Base-by-base conservation (phyloP, 176 grass and related monocot genomes). In the Oryza meyeriana region DNA sequence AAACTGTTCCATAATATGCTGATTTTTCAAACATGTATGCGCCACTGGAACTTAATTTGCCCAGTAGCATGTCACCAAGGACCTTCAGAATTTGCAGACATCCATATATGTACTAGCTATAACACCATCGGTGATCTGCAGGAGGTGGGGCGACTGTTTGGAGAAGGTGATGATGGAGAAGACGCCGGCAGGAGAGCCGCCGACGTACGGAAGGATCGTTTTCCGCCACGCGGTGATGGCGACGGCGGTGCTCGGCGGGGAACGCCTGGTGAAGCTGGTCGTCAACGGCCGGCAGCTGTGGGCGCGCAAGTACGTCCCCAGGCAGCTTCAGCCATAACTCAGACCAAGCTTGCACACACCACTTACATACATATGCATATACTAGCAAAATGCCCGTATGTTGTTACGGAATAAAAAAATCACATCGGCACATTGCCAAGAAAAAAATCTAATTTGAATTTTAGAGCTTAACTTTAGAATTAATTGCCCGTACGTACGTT, bases 131-230 rank as follows among this genome's bases (percentile, higher is more conserved):
- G 17, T 52, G 17, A 52, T 52, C 50, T 24, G 25, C 52, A 95
- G 93, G 85, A 86, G 75, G 16, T 92, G 93, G 90, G 93, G 93
- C 8, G 64, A 84, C 6, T 96, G 90, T 31, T 75, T 96, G 71
- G 76, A 92, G 17, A 78, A 34, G 67, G 90, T 96, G 63, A 84
- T 90, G 90, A 92, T 90, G 87, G 79, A 92, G 93, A 75, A 68
- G 52, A 71, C 82, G 64, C 8, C 69, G 52, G 9, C 69, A 1
- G 85, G 87, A 16, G 35, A 80, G 57, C 20, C 47, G 50, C 90
- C 93, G 22, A 76, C 82, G 61, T 90, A 95, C 55, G 93, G 93
- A 8, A 80, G 79, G 75, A 77, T 92, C 22, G 80, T 84, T 75
- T 79, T 95, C 82, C 84, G 64, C 42, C 55, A 38, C 0, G 85